These are phyloP conservation scores for Cokeromyces recurvatus DNA, from an alignment of 371 early-diverging fungal species.

Conservation along the genomic window DNA sequence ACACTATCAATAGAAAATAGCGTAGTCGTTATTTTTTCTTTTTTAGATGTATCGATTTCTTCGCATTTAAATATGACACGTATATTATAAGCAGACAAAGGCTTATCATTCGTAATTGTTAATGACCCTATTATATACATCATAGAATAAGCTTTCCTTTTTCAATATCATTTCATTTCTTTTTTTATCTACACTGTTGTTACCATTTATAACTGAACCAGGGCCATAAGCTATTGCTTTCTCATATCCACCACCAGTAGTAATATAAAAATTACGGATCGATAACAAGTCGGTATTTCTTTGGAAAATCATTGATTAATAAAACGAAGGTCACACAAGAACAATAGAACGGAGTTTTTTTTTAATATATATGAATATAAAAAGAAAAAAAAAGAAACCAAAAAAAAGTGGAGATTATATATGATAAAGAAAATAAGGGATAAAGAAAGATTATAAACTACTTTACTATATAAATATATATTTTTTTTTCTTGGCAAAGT, in stretches of 20 bases:
- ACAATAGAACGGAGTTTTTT: too few species aligned
- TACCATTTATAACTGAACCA: constrained; percentile 40
- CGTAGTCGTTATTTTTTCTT: constrained; percentile 2
- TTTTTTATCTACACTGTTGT: too few species aligned
- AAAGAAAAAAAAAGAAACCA: too few species aligned
- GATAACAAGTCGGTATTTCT: constrained; percentile 12
- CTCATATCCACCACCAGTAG: constrained; percentile 20
- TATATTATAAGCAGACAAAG: constrained; percentile 20
- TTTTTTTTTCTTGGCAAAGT: too few species aligned
- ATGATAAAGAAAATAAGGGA: too few species aligned
- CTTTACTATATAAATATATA: too few species aligned
- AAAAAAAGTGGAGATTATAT: too few species aligned
- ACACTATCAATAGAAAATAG: constrained; percentile 26
- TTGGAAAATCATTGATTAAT: constrained; percentile 23
- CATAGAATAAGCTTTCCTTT: too few species aligned
- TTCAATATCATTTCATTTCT: too few species aligned
- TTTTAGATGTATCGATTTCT: constrained; percentile 11
- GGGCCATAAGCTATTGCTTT: constrained; percentile 41
- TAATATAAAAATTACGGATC: constrained; percentile 21
- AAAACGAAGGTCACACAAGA: too few species aligned
- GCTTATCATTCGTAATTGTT: constrained; percentile 30
- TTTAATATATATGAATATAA: background rate
- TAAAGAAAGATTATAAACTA: too few species aligned
- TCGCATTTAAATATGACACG: constrained; percentile 34
- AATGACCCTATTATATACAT: constrained; percentile 24